Evolutionary conservation across 1,284 basidiomycete genomes (phyloP).

Genomic region (Trichosporon ovoides): DNA sequence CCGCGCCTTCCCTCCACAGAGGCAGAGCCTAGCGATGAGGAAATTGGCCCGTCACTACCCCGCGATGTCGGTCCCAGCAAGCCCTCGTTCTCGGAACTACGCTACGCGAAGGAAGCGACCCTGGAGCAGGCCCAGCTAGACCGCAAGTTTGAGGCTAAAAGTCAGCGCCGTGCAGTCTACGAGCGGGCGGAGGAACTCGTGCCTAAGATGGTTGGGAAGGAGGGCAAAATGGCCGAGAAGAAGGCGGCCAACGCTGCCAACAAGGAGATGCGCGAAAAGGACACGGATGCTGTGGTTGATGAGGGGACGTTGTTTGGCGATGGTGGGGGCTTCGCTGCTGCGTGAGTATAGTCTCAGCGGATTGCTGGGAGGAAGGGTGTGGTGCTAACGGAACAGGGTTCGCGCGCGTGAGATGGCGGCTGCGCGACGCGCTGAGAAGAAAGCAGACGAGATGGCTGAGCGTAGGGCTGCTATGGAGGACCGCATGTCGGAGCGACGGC

Average conservation of each 20-base stretch:
- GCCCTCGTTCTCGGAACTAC: background rate
- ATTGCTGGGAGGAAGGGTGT: too few relatives aligned
- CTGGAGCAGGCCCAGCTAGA: constrained; percentile 19
- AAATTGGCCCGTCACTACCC: constrained; percentile 27
- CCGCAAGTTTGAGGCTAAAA: constrained; percentile 27
- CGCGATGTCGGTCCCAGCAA: constrained; percentile 35
- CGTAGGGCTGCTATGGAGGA: constrained; percentile 37
- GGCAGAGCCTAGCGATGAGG: constrained; percentile 10
- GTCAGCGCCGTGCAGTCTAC: constrained; percentile 20
- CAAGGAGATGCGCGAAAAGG: constrained; percentile 42
- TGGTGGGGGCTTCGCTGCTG: constrained; percentile 39
- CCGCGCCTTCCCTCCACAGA: too few relatives aligned
- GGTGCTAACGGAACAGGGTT: constrained; percentile 27
- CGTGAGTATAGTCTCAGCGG: constrained; percentile 33
- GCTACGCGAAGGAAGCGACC: constrained; percentile 22
- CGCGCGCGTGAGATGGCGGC: constrained; percentile 36
- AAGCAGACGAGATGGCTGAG: constrained; percentile 30
- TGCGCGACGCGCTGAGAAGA: constrained; percentile 33
- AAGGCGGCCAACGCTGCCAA: constrained; percentile 44
- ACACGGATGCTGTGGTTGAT: constrained; percentile 38
- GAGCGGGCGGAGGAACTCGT: constrained; percentile 41
- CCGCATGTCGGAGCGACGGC: constrained; percentile 35
- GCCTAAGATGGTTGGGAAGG: constrained; percentile 33
- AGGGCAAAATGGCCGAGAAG: constrained; percentile 46
- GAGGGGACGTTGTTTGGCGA: constrained; percentile 45